Evolutionary conservation across 2,329 filamentous ascomycete genomes (phyloP).

Genomic region (Botryosphaeria dothidea): DNA sequence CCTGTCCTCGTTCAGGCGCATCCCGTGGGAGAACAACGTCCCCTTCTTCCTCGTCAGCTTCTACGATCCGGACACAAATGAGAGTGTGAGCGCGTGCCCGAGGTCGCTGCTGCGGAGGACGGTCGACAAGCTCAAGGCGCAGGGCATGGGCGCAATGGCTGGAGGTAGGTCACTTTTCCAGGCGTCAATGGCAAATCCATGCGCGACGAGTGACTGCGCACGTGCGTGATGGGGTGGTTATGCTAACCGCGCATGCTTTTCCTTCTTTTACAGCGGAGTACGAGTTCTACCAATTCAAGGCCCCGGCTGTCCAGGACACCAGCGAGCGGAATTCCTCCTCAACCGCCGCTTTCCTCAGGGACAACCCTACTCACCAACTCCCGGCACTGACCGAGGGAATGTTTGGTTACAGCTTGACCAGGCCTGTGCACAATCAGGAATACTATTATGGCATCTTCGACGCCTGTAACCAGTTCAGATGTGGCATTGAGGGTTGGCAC

Average conservation of each 20-base stretch:
- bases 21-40: constrained; percentile 87
- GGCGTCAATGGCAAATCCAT: background rate
- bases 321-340: constrained; percentile 64
- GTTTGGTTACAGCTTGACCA: constrained; percentile 91
- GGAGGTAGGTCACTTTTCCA: constrained; percentile 62
- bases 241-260: constrained; percentile 23
- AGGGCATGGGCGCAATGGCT: constrained; percentile 82
- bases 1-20: constrained; percentile 73
- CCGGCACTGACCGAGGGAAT: constrained; percentile 86
- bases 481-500: constrained; percentile 91
- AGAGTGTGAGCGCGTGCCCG: constrained; percentile 75
- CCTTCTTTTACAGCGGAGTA: constrained; percentile 71
- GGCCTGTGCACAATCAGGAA: constrained; percentile 85
- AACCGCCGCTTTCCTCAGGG: constrained; percentile 71
- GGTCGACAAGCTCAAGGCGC: constrained; percentile 64
- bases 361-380: constrained; percentile 72
- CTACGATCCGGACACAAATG: constrained; percentile 73
- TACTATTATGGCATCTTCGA: constrained; percentile 90
- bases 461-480: constrained; percentile 73
- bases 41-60: constrained; percentile 87
- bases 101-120: constrained; percentile 71
- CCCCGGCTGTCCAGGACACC: constrained; percentile 54
- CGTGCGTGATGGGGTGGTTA: constrained; percentile 6
- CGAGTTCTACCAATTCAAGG: constrained; percentile 90
- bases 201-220: background rate